Evolutionary conservation across 768 basidiomycete genomes (phyloP).

Genomic region (Coprinopsis strossmayeri): DNA sequence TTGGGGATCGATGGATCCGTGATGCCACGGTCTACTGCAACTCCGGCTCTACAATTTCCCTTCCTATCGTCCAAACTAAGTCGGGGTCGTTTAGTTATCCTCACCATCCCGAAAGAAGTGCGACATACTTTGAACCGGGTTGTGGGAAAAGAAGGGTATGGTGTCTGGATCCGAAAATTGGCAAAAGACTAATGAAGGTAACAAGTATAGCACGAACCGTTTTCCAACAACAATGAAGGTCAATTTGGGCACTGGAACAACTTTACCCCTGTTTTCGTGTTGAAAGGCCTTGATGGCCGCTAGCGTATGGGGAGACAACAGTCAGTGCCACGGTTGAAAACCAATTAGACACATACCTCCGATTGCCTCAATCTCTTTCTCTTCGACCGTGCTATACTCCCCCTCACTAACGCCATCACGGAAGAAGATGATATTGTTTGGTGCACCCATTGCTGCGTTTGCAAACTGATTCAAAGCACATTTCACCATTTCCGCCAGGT

Average conservation of each 20-base stretch:
- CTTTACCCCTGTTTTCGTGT: too few species aligned
- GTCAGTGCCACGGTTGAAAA: too few species aligned
- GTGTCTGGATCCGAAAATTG: constrained; percentile 14
- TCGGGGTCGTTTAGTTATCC: not conserved
- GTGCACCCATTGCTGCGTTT: constrained; percentile 12
- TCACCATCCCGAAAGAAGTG: not conserved
- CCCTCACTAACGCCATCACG: constrained; percentile 44
- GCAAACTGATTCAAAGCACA: constrained; percentile 17
- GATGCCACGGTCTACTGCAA: constrained; percentile 35
- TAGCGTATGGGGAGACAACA: not conserved
- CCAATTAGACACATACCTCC: constrained; percentile 28
- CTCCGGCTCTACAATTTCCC: constrained; percentile 48
- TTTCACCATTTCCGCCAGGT: constrained; percentile 33
- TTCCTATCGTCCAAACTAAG: constrained; percentile 22
- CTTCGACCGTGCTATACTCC: constrained; percentile 28
- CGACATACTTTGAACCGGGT: not conserved
- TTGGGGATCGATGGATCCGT: constrained; percentile 40
- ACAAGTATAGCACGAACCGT: constrained; percentile 46
- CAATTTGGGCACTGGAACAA: constrained; percentile 30
- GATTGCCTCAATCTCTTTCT: constrained; percentile 40
- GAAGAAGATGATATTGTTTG: constrained; percentile 34
- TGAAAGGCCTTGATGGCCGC: constrained; percentile 11
- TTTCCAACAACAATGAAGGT: constrained; percentile 61
- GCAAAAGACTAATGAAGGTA: not conserved
- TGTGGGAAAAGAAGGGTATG: constrained; percentile 23